Evolutionary conservation across 495 filamentous ascomycete species (phyloP).

Genomic region (Neohortaea acidophila): DNA sequence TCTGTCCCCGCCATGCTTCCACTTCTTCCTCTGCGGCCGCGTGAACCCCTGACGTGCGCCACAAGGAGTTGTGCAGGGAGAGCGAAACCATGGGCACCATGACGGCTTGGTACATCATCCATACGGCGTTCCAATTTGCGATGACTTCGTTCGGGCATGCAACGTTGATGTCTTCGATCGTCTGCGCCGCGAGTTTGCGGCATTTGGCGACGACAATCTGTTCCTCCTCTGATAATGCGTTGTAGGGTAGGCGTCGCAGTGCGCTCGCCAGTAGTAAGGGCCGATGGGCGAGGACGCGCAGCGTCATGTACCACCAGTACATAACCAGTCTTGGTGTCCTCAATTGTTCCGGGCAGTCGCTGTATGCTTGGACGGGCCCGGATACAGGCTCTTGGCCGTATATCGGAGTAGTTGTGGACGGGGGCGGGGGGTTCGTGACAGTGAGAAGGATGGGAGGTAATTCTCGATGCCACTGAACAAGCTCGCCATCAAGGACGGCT

Average conservation of each 20-base stretch:
- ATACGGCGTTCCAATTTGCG: conserved; percentile 67
- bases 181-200: conserved; percentile 50
- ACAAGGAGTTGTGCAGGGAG: conserved; percentile 18
- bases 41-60: too few species aligned
- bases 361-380: conserved; percentile 22
- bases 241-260: conserved; percentile 46
- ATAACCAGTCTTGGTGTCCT: conserved; percentile 57
- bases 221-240: conserved; percentile 46
- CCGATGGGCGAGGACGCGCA: conserved; percentile 65
- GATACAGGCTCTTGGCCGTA: too few species aligned
- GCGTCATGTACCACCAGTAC: conserved; percentile 69
- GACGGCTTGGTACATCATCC: conserved; percentile 67
- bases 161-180: conserved; percentile 53
- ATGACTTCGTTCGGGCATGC: conserved; percentile 60
- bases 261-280: conserved; percentile 58
- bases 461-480: conserved; percentile 56
- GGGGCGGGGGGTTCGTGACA: conserved; percentile 8
- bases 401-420: too few species aligned
- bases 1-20: too few species aligned
- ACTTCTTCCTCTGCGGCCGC: too few species aligned
- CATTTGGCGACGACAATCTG: conserved; percentile 53
- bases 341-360: conserved; percentile 55
- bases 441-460: conserved; percentile 49
- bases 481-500: conserved; percentile 46
- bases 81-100: conserved; percentile 64